Evolutionary conservation across 2,329 filamentous ascomycete genomes (phyloP), one percentile per base, ranked within the genome.

Genomic region (Alternaria burnsii): DNA sequence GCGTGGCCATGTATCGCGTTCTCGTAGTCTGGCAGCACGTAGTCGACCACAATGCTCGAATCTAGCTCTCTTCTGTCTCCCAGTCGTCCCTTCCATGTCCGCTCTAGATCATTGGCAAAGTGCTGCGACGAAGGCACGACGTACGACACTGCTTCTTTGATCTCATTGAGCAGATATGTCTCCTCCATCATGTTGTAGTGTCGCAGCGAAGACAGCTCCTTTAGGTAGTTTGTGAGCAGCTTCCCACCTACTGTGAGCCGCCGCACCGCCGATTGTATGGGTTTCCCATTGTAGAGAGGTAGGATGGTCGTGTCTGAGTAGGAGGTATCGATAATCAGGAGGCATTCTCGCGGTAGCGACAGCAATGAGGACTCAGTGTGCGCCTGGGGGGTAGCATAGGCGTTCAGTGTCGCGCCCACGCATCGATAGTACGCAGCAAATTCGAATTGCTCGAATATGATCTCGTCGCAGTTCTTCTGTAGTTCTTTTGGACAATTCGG

Each of bases 121-220:
- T 73, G 63, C 36, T 73, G 65, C 20, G 67, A 48, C 73, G 96
- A 88, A 1, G 87, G 81, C 3, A 91, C 91, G 11, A 97, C 89
- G 70, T 91, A 98, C 75, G 92, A 97, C 1, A 91, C 89, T 5
- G 90, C 86, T 76, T 99, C 95, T 75, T 99, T 99, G 79, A 98
- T 94, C 77, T 97, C 92, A 72, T 97, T 97, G 76, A 97, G 93
- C 52, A 98, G 90, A 77, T 96, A 90, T 1, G 91, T 90, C 71
- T 99, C 95, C 77, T 97, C 94, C 63, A 95, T 89, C 88, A 99
- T 94, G 76, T 97, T 94, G 78, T 96, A 97, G 73, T 97, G 93
- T 7, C 95, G 90, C 14, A 96, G 85, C 1, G 94, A 97, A 18
- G 98, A 88, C 16, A 97, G 85, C 58, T 95, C 91, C 48, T 95